These are phyloP conservation scores for Lecanicillium sp. DNA, from an alignment of 2,329 filamentous ascomycete genomes.

Conservation along the genomic window DNA sequence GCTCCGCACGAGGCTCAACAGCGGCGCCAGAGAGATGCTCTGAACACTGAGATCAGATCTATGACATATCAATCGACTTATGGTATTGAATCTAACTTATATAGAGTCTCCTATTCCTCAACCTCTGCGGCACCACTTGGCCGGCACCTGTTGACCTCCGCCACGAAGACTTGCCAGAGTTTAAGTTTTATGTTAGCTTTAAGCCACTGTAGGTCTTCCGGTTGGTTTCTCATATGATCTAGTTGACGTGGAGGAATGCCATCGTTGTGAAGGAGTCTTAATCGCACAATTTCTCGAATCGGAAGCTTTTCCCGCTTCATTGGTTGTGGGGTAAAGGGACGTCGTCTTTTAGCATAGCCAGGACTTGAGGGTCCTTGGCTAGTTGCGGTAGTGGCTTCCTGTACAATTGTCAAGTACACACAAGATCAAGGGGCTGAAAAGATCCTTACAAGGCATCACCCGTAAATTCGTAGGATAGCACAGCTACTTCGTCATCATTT, in stretches of 20 bases:
- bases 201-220: constrained; percentile 2
- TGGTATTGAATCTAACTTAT: no score
- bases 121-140: no score
- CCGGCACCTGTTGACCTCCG: no score
- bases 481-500: constrained; percentile 1
- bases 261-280: background rate
- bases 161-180: background rate
- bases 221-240: background rate
- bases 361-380: no score
- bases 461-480: constrained; percentile 1
- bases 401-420: no score
- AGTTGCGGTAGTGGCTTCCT: no score
- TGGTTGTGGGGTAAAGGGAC: background rate
- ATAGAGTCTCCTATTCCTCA: background rate
- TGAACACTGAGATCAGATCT: no score
- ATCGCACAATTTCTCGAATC: background rate
- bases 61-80: no score
- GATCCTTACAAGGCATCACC: constrained; percentile 1
- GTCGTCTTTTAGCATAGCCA: background rate
- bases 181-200: background rate
- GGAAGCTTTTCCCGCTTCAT: constrained; percentile 1
- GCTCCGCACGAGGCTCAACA: no score
- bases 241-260: background rate
- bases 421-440: background rate
- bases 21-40: no score